Evolutionary conservation across 257 asterid species (phyloP).

Genomic region (Linaria vulgaris): DNA sequence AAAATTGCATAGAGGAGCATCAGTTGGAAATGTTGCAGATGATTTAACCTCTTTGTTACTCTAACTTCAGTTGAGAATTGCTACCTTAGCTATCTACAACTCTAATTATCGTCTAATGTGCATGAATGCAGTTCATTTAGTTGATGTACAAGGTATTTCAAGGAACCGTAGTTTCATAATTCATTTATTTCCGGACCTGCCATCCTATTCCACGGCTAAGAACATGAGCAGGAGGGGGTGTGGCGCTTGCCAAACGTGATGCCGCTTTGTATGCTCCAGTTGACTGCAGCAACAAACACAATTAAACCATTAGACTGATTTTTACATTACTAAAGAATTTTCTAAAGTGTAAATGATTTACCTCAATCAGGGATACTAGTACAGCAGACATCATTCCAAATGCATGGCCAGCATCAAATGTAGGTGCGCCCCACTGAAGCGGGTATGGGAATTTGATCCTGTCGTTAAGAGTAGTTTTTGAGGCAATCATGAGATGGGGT

Average conservation of each 20-base stretch:
- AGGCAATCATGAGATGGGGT: no score
- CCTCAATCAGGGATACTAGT: slow-evolving; percentile 92
- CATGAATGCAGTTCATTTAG: not conserved
- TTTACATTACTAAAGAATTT: not conserved
- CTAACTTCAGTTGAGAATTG: no score
- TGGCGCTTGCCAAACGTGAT: slow-evolving; percentile 93
- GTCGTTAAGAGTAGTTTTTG: slow-evolving; percentile 9
- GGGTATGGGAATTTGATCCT: slow-evolving; percentile 97
- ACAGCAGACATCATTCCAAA: slow-evolving; percentile 99
- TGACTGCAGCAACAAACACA: slow-evolving; percentile 51
- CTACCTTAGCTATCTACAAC: no score
- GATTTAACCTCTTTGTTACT: no score
- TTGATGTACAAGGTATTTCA: not conserved
- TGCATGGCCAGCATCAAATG: slow-evolving; percentile 94
- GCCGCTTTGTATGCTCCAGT: slow-evolving; percentile 98
- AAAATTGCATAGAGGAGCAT: no score
- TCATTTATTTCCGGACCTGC: slow-evolving; percentile 62
- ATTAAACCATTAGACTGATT: not conserved
- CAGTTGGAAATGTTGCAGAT: no score
- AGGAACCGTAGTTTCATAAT: not conserved
- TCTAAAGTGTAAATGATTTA: slow-evolving; percentile 18
- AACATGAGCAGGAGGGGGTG: slow-evolving; percentile 98
- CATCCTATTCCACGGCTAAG: slow-evolving; percentile 99
- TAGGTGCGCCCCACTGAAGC: slow-evolving; percentile 99
- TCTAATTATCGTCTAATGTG: not conserved